These are phyloP conservation scores for Millerozyma miso DNA, from an alignment of 805 yeast species.

Conservation along the genomic window DNA sequence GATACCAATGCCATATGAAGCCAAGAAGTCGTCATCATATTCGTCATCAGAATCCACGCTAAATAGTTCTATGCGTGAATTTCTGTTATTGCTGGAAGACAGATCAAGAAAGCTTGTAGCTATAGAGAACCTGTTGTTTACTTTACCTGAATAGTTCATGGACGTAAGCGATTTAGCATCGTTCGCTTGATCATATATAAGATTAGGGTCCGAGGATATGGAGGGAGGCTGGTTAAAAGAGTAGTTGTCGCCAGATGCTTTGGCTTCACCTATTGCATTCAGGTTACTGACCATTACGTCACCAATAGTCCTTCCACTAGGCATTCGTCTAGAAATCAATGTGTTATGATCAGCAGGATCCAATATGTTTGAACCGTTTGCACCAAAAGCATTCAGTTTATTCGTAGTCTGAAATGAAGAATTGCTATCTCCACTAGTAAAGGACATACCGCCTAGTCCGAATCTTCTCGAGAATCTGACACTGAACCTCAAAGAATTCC, in stretches of 20 bases:
- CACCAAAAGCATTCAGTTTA: constrained; percentile 9
- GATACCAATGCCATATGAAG: constrained; percentile 13
- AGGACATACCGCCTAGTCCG: constrained; percentile 15
- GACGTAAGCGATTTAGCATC: constrained; percentile 18
- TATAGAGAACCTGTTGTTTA: constrained; percentile 20
- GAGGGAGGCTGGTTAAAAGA: constrained; percentile 26
- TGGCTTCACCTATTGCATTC: constrained; percentile 50
- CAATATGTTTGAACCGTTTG: constrained; percentile 6
- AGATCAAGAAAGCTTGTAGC: constrained; percentile 27
- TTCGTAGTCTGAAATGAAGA: constrained; percentile 7
- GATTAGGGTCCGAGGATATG: constrained; percentile 11
- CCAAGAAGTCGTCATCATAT: constrained; percentile 39
- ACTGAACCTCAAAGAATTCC: constrained; percentile 80
- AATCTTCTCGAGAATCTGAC: constrained; percentile 50
- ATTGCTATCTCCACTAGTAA: constrained; percentile 10
- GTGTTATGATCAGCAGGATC: constrained; percentile 8
- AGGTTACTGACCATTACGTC: constrained; percentile 56
- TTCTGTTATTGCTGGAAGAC: constrained; percentile 21
- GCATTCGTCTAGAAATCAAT: constrained; percentile 8
- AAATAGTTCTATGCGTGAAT: constrained; percentile 46
- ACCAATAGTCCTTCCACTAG: constrained; percentile 50
- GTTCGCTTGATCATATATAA: constrained; percentile 5
- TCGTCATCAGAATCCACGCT: constrained; percentile 38
- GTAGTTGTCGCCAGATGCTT: constrained; percentile 21
- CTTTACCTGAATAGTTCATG: constrained; percentile 6